phyloP scores from a whole-genome alignment of 2,329 filamentous ascomycete genomes.

The Colletotrichum falcatum region DNA sequence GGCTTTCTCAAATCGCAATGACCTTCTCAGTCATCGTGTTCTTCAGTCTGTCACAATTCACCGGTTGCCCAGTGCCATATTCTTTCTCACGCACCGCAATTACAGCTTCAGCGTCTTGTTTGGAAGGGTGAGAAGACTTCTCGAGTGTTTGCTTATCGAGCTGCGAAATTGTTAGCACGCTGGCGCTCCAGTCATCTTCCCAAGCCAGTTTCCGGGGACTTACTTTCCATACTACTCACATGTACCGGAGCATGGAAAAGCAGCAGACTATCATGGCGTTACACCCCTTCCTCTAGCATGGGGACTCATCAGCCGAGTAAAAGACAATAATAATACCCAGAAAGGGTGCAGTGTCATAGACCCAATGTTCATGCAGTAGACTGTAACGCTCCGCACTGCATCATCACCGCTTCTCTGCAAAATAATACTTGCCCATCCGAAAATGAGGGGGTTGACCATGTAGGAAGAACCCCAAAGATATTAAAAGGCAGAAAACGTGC shows the following conservation, averaged over 20 bases:
- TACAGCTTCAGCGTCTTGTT: neutral
- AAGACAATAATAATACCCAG: constrained; percentile 54
- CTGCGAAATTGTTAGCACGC: neutral
- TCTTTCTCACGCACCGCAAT: neutral
- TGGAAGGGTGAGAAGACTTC: neutral
- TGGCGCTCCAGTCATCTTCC: too few species aligned
- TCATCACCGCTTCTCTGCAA: constrained; percentile 52
- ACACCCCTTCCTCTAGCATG: constrained; percentile 52
- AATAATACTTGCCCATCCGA: constrained; percentile 55
- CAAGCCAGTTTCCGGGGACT: neutral
- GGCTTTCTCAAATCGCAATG: neutral
- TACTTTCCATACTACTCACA: constrained; percentile 36
- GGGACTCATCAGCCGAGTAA: constrained; percentile 51
- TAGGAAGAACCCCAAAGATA: constrained; percentile 54
- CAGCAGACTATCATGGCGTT: constrained; percentile 49
- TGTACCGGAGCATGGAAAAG: constrained; percentile 36
- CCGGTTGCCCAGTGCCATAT: neutral
- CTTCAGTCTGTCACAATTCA: constrained; percentile 4
- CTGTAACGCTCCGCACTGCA: constrained; percentile 50
- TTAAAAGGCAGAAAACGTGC: constrained; percentile 47
- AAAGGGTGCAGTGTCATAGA: constrained; percentile 53
- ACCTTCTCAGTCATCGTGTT: constrained; percentile 6
- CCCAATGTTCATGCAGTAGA: constrained; percentile 54
- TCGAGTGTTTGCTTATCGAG: constrained; percentile 1
- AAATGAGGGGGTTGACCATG: constrained; percentile 53